Base-by-base conservation (phyloP, 139 green algal genomes). In the Picochlorum sp. region DNA sequence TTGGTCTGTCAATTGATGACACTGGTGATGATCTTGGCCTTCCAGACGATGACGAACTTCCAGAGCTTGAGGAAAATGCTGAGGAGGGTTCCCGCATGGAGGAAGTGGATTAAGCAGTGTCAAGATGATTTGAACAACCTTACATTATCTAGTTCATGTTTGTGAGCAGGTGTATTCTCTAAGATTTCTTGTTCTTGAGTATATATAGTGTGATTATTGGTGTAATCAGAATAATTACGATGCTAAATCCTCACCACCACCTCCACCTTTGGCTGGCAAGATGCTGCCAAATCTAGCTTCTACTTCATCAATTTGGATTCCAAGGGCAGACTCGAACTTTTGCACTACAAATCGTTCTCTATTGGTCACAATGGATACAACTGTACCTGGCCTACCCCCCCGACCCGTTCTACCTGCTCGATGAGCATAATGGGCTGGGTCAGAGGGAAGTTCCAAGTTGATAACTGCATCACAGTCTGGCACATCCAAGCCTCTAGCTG, bases 31-130 rank as follows among this genome's bases (percentile, higher is more conserved):
- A 97, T 43, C 66, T 73, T 22, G 82, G 60, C 30, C 16, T 35
- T 22, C 40, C 3, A 30, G 68, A 49, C 13, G 68, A 83, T 26
- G 89, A 89, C 22, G 89, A 97, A 64, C 74, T 96, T 59, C 90
- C 91, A 7, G 77, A 93, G 2, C 79, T 97, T 20, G 91, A 98
- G 78, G 91, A 95, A 72, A 85, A 88, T 33, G 83, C 72, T 3
- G 92, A 94, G 61, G 89, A 97, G 81, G 93, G 88, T 64, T 87
- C 69, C 64, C 75, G 84, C 66, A 99, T 99, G 93, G 93, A 99
- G 84, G 89, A 96, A 68, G 85, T 95, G 7, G 85, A 94, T 57
- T 94, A 89, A 75, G 56, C 37, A 26, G 9, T 65, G 56, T 10
- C 18, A 5, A 63, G 30, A 52, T 29, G 37, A 65, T 51, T 59